Evolutionary conservation across 805 yeast genomes (phyloP).

Genomic region (Kregervanrija pseudodelftensis): DNA sequence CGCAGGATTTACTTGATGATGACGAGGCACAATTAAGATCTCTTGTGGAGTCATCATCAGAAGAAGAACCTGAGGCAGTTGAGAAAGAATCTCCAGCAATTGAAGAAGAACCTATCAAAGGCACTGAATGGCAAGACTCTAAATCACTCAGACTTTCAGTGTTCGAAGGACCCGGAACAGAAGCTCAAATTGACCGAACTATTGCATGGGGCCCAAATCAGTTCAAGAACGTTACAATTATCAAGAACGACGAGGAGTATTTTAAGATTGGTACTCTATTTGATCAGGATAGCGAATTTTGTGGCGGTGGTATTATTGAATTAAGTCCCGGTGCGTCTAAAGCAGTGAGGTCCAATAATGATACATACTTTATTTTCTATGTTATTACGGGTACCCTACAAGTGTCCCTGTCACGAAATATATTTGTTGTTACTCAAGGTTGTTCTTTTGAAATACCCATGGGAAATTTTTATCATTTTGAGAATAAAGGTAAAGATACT

Average conservation of each 20-base stretch:
- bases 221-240: conserved; percentile 36
- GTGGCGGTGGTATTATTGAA: conserved; percentile 69
- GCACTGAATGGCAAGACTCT: conserved; percentile 45
- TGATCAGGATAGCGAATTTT: conserved; percentile 51
- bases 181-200: conserved; percentile 34
- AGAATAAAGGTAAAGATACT: conserved; percentile 49
- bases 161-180: conserved; percentile 43
- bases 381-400: conserved; percentile 66
- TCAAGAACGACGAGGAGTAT: conserved; percentile 39
- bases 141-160: conserved; percentile 41
- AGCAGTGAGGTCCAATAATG: conserved; percentile 52
- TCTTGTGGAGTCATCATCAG: not conserved
- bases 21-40: too few relatives aligned
- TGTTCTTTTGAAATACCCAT: conserved; percentile 79
- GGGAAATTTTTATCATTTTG: conserved; percentile 64
- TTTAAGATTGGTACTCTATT: conserved; percentile 61
- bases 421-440: conserved; percentile 59
- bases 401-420: conserved; percentile 52
- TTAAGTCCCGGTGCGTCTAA: conserved; percentile 58
- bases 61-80: too few relatives aligned
- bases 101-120: conserved; percentile 18
- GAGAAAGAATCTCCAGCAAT: too few relatives aligned
- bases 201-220: conserved; percentile 64
- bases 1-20: too few relatives aligned
- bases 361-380: conserved; percentile 66